Percentiles rank a stretch among this genome's conserved stretches.
Conservation (phyloP, 2,329 filamentous ascomycete genomes). For the Pseudogymnoascus sp. region DNA sequence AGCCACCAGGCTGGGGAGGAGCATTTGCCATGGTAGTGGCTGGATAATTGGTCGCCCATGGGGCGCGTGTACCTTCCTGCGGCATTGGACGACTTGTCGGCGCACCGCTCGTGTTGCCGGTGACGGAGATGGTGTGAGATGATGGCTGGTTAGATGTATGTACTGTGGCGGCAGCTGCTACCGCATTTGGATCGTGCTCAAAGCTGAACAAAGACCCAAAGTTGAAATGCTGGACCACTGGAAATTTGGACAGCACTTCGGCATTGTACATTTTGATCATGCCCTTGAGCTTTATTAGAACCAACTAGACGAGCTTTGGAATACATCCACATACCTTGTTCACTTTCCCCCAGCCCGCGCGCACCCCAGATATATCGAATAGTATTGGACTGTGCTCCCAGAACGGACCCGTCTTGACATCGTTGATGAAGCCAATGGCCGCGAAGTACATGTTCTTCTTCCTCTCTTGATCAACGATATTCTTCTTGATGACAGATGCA, state of each 20-base stretch:
- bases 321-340: slow-evolving; percentile 53
- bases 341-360: slow-evolving; percentile 95
- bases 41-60: slow-evolving; percentile 18
- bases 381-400: slow-evolving; percentile 95
- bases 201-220: slow-evolving; percentile 76
- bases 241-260: slow-evolving; percentile 92
- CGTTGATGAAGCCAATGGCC: slow-evolving; percentile 92
- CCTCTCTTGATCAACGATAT: slow-evolving; percentile 57
- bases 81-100: slow-evolving; percentile 14
- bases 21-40: not conserved
- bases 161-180: slow-evolving; percentile 38
- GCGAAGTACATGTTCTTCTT: slow-evolving; percentile 82
- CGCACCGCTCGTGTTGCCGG: slow-evolving; percentile 11
- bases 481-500: slow-evolving; percentile 54
- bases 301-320: not conserved
- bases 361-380: slow-evolving; percentile 87
- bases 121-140: slow-evolving; percentile 9
- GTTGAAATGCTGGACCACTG: slow-evolving; percentile 92
- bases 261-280: slow-evolving; percentile 99
- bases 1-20: not conserved
- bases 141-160: slow-evolving; percentile 50
- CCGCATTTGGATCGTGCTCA: slow-evolving; percentile 57
- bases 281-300: slow-evolving; percentile 43
- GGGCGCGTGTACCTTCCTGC: slow-evolving; percentile 22
- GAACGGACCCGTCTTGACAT: slow-evolving; percentile 92